phyloP scores from a whole-genome alignment of 2,329 filamentous ascomycete species.

The Neopestalotiopsis sp. region DNA sequence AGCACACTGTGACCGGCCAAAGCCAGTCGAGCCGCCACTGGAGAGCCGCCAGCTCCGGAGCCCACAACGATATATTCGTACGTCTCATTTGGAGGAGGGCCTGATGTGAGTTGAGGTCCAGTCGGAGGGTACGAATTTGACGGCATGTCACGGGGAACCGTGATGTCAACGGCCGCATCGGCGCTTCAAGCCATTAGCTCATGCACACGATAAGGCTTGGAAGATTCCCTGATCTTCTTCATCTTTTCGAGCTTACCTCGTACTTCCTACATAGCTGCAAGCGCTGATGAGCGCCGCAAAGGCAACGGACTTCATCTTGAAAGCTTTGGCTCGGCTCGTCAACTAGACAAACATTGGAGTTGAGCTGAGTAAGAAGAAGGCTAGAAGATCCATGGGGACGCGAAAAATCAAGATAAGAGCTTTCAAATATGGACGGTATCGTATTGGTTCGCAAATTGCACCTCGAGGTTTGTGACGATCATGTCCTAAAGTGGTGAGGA shows the following conservation, averaged over 20 bases:
- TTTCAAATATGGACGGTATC: neutral
- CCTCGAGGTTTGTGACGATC: neutral
- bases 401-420: neutral
- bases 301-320: neutral
- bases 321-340: neutral
- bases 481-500: neutral
- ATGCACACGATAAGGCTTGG: neutral
- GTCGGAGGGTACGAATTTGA: neutral
- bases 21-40: conserved; percentile 62
- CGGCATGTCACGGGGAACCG: neutral
- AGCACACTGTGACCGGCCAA: conserved; percentile 62
- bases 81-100: neutral
- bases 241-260: neutral
- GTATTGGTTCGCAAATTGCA: neutral
- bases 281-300: neutral
- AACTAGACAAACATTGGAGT: neutral
- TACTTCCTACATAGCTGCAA: neutral
- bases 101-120: neutral
- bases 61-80: conserved; percentile 69
- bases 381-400: too few species aligned
- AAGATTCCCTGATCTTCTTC: neutral
- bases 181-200: neutral
- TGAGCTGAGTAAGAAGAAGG: too few species aligned
- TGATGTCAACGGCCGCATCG: neutral
- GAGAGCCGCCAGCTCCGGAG: conserved; percentile 62